Conservation (phyloP, 2,329 filamentous ascomycete species). For the Huntiella savannae region DNA sequence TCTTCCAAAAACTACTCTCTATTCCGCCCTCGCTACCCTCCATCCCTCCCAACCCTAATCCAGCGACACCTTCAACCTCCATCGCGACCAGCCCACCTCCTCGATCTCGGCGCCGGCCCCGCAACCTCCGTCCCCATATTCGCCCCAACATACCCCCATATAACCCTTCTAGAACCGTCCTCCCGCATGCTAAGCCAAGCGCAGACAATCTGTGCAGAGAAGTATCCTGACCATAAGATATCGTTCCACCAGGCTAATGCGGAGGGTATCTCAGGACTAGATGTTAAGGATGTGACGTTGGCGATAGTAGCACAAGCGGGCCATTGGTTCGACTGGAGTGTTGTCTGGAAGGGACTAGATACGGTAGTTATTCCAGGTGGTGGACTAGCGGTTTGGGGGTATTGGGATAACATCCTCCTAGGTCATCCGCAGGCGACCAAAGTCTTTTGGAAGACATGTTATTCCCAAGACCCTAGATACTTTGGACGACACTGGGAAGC, state of each 20-base stretch:
- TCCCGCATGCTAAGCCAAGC: constrained; percentile 36
- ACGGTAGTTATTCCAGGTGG: constrained; percentile 35
- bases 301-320: constrained; percentile 35
- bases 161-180: constrained; percentile 38
- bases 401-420: constrained; percentile 43
- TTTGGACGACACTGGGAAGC: constrained; percentile 17
- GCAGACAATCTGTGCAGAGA: constrained; percentile 15
- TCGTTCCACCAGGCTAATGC: constrained; percentile 30
- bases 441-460: constrained; percentile 25
- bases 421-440: constrained; percentile 30
- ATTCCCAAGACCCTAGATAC: no score
- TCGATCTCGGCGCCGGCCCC: constrained; percentile 47
- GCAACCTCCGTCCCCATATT: constrained; percentile 37
- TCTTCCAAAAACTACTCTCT: constrained; percentile 38
- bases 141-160: constrained; percentile 29
- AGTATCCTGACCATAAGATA: constrained; percentile 13
- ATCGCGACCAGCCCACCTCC: constrained; percentile 14
- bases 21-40: constrained; percentile 39
- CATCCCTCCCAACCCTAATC: constrained; percentile 32
- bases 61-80: constrained; percentile 30
- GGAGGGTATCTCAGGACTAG: constrained; percentile 28
- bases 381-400: constrained; percentile 46
- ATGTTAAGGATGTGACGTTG: constrained; percentile 28
- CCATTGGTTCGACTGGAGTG: constrained; percentile 45
- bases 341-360: constrained; percentile 34